A percentile compares a stretch with the other conserved stretches of the same genome.
These are phyloP conservation scores for Diaporthe helianthi DNA, from an alignment of 2,329 filamentous ascomycete species.

Conservation along the genomic window DNA sequence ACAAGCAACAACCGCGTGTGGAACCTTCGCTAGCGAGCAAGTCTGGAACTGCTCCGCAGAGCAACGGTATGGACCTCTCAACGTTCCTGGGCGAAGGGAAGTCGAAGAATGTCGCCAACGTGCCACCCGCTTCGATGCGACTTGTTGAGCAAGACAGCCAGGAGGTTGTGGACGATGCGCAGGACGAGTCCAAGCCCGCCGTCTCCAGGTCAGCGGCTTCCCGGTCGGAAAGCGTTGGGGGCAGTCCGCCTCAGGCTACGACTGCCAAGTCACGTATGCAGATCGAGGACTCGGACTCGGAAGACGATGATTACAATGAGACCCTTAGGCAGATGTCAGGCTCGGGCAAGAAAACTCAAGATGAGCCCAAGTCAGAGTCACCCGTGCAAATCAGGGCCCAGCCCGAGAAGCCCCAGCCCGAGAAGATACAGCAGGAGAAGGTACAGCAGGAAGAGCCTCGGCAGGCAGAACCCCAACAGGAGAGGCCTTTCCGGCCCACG, in stretches of 20 bases:
- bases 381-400: not conserved
- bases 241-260: constrained; percentile 63
- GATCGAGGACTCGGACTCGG: constrained; percentile 74
- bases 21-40: constrained; percentile 57
- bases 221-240: constrained; percentile 50
- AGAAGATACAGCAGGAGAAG: constrained; percentile 44
- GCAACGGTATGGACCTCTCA: constrained; percentile 48
- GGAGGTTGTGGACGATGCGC: constrained; percentile 44
- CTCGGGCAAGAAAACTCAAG: constrained; percentile 34
- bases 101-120: constrained; percentile 61
- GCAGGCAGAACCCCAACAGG: constrained; percentile 11
- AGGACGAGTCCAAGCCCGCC: constrained; percentile 50
- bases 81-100: constrained; percentile 51
- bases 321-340: constrained; percentile 41
- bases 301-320: constrained; percentile 53
- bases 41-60: constrained; percentile 40
- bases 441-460: constrained; percentile 29
- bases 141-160: constrained; percentile 62
- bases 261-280: constrained; percentile 68
- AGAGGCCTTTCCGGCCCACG: constrained; percentile 41
- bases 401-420: constrained; percentile 37
- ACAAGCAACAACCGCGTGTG: constrained; percentile 67
- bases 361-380: constrained; percentile 7
- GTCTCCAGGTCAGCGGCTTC: constrained; percentile 52
- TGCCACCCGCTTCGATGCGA: constrained; percentile 64